Evolutionary conservation across 1,284 basidiomycete species (phyloP), one percentile per base, ranked within the genome.

Genomic region (Ceratobasidium sp.): DNA sequence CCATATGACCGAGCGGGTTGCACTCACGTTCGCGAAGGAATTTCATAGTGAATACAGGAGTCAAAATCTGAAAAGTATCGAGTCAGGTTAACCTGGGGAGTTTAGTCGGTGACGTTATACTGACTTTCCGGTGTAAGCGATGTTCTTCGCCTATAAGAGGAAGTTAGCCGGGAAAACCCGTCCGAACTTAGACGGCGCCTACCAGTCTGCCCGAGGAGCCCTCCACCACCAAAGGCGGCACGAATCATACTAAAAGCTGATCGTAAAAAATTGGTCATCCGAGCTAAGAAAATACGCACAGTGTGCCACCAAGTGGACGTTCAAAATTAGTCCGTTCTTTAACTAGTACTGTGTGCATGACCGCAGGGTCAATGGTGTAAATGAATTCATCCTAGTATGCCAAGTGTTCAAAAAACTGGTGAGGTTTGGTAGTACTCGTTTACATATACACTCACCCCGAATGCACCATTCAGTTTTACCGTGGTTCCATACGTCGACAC

Each of bases 251-350:
- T 72, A 36, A 41, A 27, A 17, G 6, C 36, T 41, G 11, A 41
- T 11, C 11, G 36, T 5, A 41, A 41, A 41, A 41, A 44, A 82
- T 19, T 81, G 79, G 74, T 83, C 81, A 75, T 82, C 82, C 9
- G 80, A 80, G 7, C 11, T 57, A 33, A 19, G 1, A 2, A 24
- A 48, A 48, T 15, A 15, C 84, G 47, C 67, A 88, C 88, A 85
- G 83, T 48, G 85, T 83, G 77, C 87, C 87, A 45, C 87, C 85
- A n/a, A 83, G 79, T 0, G 86, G 86, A 77, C 87, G 87, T 63
- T 87, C 86, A 64, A 86, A 88, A 5, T 85, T 81, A 74, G 86
- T 83, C 76, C 86, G 84, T 50, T 87, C 87, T 76, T 85, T 87
- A 33, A 85, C 75, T 3, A 87, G 77, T 44, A 88, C 85, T 60